Conservation (phyloP, 2,329 filamentous ascomycete genomes). For the Acephala macrosclerotiorum region DNA sequence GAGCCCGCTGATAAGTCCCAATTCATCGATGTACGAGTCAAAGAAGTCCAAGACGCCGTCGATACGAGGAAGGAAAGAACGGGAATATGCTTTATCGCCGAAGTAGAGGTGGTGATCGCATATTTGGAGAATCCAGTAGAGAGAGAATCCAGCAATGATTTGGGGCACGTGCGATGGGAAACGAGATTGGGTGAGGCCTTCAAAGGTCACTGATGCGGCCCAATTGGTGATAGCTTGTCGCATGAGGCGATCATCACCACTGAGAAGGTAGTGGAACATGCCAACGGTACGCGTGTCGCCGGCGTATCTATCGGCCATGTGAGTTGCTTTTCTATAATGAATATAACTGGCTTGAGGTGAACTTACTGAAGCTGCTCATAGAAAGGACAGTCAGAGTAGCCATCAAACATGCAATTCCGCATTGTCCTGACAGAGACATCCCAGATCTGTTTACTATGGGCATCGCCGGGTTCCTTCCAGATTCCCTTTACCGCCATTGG, state of each 20-base stretch:
- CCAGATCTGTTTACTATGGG: conserved; percentile 32
- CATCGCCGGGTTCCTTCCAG: conserved; percentile 31
- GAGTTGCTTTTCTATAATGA: not conserved
- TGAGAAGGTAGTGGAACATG: conserved; percentile 41
- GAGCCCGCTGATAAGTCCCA: conserved; percentile 41
- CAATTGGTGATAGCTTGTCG: conserved; percentile 39
- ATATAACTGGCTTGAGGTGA: not conserved
- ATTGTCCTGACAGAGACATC: conserved; percentile 43
- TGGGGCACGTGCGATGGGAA: conserved; percentile 47
- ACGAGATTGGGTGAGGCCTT: conserved; percentile 47
- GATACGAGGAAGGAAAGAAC: conserved; percentile 43
- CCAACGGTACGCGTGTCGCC: conserved; percentile 36
- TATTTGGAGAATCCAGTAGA: conserved; percentile 48
- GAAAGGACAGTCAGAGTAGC: conserved; percentile 40
- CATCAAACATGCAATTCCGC: conserved; percentile 46
- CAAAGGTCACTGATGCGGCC: conserved; percentile 20
- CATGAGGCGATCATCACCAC: conserved; percentile 39
- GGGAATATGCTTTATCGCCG: conserved; percentile 43
- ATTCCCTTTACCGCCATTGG: conserved; percentile 44
- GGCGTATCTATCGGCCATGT: conserved; percentile 29
- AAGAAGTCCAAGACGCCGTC: conserved; percentile 48
- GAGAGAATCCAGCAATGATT: conserved; percentile 48
- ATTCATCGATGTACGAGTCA: conserved; percentile 38
- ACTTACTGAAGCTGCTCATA: conserved; percentile 41
- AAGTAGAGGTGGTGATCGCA: conserved; percentile 48